These are phyloP conservation scores for Ophiostoma australiae DNA, from an alignment of 2,329 filamentous ascomycete genomes.

Conservation along the genomic window DNA sequence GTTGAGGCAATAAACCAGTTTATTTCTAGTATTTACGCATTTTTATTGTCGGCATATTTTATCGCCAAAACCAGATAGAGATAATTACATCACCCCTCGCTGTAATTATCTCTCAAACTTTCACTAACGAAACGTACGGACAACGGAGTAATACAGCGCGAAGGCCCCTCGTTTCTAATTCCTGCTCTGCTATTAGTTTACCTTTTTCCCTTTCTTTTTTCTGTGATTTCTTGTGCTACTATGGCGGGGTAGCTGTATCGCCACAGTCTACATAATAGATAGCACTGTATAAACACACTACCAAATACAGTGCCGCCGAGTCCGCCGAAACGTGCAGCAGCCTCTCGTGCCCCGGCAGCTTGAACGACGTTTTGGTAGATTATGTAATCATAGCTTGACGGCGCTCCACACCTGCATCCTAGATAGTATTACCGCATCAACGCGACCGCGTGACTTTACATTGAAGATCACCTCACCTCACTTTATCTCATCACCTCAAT, in stretches of 20 bases:
- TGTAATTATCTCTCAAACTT: slow-evolving; percentile 19
- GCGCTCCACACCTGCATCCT: not conserved
- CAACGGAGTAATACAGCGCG: slow-evolving; percentile 9
- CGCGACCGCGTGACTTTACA: not conserved
- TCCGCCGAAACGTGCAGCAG: not conserved
- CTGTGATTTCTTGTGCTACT: not conserved
- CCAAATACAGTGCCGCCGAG: not conserved
- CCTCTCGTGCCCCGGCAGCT: not conserved
- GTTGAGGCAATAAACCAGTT: slow-evolving; percentile 14
- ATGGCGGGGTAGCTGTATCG: slow-evolving; percentile 6
- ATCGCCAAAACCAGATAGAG: not conserved
- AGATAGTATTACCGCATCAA: too few species aligned
- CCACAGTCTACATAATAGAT: not conserved
- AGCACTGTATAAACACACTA: not conserved
- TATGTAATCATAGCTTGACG: not conserved
- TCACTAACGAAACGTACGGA: not conserved
- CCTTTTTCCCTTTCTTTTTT: not conserved
- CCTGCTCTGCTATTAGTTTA: not conserved
- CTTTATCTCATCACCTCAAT: not conserved
- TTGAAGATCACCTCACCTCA: not conserved
- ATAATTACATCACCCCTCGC: slow-evolving; percentile 18
- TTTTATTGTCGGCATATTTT: not conserved
- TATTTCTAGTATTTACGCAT: slow-evolving; percentile 10
- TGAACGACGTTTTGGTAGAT: not conserved
- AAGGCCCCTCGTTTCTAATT: slow-evolving; percentile 3